phyloP scores from a whole-genome alignment of 805 yeast species.

The Candida germanica region DNA sequence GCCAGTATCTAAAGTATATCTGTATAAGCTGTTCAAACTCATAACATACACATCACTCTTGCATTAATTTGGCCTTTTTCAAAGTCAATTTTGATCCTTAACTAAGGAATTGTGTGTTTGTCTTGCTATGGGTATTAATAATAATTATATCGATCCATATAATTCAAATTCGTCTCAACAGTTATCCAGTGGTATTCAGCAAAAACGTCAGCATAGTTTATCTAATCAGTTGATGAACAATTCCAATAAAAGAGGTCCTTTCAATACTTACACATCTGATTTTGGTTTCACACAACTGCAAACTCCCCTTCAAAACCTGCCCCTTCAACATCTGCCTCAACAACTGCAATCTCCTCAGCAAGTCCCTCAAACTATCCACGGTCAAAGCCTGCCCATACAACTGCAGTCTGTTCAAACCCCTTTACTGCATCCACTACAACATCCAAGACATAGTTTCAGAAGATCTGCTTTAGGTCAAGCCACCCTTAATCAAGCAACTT shows the following conservation, averaged over 20 bases:
- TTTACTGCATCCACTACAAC: not conserved
- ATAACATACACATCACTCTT: too few species aligned
- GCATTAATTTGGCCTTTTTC: too few species aligned
- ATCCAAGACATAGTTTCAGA: constrained; percentile 8
- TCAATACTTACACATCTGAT: constrained; percentile 2
- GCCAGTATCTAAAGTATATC: too few species aligned
- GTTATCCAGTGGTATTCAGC: too few species aligned
- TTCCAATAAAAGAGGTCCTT: constrained; percentile 35
- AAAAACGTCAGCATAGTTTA: constrained; percentile 41
- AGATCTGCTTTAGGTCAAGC: too few species aligned
- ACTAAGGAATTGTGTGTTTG: constrained; percentile 5
- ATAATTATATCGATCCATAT: constrained; percentile 12
- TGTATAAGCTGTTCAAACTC: too few species aligned
- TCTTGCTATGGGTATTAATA: constrained; percentile 14
- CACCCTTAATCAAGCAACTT: too few species aligned
- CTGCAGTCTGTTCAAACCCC: not conserved
- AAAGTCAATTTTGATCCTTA: too few species aligned
- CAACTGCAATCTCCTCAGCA: not conserved
- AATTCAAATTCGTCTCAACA: too few species aligned
- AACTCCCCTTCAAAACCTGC: constrained; percentile 16
- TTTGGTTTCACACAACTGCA: constrained; percentile 10
- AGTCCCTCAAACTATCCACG: not conserved
- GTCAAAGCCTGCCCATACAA: not conserved
- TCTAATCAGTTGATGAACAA: constrained; percentile 30
- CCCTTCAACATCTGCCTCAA: constrained; percentile 7